phyloP scores from a whole-genome alignment of 2,329 filamentous ascomycete species.

The Parastagonospora avenae region DNA sequence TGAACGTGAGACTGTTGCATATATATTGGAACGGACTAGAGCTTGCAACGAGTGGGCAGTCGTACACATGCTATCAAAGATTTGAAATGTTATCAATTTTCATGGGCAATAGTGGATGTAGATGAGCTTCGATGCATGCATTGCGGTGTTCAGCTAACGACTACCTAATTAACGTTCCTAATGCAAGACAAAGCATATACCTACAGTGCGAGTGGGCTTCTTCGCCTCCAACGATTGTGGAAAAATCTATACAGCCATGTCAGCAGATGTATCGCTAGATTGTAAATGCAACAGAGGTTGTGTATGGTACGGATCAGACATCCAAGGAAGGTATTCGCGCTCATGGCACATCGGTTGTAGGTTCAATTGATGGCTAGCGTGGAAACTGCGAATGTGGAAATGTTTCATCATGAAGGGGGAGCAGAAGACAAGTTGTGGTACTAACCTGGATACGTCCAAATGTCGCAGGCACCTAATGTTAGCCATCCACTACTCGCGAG shows the following conservation, averaged over 20 bases:
- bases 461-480: background rate
- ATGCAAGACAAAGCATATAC: no score
- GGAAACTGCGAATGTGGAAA: constrained; percentile 87
- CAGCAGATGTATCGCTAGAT: constrained; percentile 17
- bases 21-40: no score
- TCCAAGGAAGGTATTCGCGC: constrained; percentile 73
- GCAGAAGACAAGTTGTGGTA: constrained; percentile 20
- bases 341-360: constrained; percentile 70
- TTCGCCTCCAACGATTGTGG: no score
- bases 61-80: no score
- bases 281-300: constrained; percentile 8
- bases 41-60: no score
- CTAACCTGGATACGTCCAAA: constrained; percentile 34
- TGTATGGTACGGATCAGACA: constrained; percentile 62
- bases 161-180: no score
- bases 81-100: no score
- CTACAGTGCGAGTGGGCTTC: no score
- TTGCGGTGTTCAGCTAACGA: no score
- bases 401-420: constrained; percentile 69
- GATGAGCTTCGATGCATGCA: no score
- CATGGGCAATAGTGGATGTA: no score
- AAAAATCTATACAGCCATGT: constrained; percentile 17
- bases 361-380: constrained; percentile 74
- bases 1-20: no score
- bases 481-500: background rate